Evolutionary conservation across 768 basidiomycete species (phyloP).

Genomic region (Agaricus blazei): DNA sequence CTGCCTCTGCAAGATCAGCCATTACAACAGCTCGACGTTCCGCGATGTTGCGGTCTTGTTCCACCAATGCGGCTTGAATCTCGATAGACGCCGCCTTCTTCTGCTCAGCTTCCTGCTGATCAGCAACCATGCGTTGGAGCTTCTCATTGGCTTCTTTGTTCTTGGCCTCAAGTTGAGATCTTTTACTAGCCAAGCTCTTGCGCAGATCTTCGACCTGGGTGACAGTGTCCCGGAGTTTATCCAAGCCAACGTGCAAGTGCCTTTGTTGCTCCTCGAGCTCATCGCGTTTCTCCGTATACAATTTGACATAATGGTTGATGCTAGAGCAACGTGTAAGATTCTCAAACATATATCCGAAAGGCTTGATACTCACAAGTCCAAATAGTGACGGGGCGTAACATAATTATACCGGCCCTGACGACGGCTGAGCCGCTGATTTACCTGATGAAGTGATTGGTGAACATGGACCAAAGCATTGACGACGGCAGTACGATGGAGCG

Average conservation of each 20-base stretch:
- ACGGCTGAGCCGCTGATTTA: conserved; percentile 85
- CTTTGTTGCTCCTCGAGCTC: conserved; percentile 98
- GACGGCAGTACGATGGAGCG: conserved; percentile 83
- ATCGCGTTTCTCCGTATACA: conserved; percentile 94
- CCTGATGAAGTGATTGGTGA: conserved; percentile 82
- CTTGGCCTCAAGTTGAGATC: conserved; percentile 89
- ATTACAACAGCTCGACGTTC: conserved; percentile 86
- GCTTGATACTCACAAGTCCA: conserved; percentile 82
- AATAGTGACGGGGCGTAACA: conserved; percentile 95
- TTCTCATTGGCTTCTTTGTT: conserved; percentile 96
- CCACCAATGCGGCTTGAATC: conserved; percentile 89
- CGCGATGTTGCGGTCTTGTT: conserved; percentile 86
- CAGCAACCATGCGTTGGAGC: conserved; percentile 94
- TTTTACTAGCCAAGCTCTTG: conserved; percentile 91
- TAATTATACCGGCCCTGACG: conserved; percentile 96
- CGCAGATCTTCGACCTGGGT: conserved; percentile 95
- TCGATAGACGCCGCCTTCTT: conserved; percentile 96
- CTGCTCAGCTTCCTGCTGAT: conserved; percentile 98
- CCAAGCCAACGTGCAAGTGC: conserved; percentile 95
- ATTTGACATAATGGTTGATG: conserved; percentile 94
- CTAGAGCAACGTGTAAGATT: conserved; percentile 32
- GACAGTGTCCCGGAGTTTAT: conserved; percentile 94
- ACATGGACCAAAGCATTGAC: conserved; percentile 92
- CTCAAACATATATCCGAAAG: conserved; percentile 8
- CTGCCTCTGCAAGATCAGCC: conserved; percentile 94